phyloP scores from a whole-genome alignment of 176 grass and related monocot genomes.

The Zoysia japonica region DNA sequence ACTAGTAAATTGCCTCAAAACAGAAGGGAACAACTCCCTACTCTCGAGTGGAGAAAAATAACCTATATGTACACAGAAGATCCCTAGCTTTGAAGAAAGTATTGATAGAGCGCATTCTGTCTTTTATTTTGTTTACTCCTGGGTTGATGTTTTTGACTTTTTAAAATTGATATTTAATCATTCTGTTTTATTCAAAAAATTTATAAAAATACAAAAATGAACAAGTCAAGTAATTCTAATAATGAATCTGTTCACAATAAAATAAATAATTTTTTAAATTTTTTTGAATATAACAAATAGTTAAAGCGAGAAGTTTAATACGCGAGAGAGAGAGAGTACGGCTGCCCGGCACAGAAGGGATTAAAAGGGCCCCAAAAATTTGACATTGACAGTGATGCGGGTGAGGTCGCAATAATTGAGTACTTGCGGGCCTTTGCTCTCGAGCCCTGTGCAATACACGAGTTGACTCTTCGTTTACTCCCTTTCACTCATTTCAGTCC shows the following conservation, averaged over 20 bases:
- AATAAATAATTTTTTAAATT: too few relatives aligned
- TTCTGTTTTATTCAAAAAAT: too few relatives aligned
- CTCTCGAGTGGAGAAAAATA: background rate
- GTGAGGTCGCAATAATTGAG: conserved; percentile 75
- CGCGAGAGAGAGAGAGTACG: background rate
- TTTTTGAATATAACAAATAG: too few relatives aligned
- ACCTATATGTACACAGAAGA: background rate
- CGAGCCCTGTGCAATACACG: conserved; percentile 90
- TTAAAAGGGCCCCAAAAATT: conserved; percentile 48
- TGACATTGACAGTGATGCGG: conserved; percentile 60
- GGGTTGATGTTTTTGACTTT: too few relatives aligned
- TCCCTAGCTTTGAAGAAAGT: background rate
- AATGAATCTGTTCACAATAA: too few relatives aligned
- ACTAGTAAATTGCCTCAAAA: background rate
- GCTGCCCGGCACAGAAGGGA: conserved; percentile 36
- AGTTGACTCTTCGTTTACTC: conserved; percentile 89
- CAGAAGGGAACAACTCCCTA: background rate
- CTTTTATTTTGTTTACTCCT: conserved; percentile 4
- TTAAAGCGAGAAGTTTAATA: too few relatives aligned
- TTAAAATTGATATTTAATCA: too few relatives aligned
- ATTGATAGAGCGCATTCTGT: background rate
- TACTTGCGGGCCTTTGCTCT: conserved; percentile 58
- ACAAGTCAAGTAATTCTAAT: too few relatives aligned
- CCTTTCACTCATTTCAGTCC: conserved; percentile 78
- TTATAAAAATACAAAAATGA: too few relatives aligned